A percentile compares a stretch with the other conserved stretches of the same genome.
These are phyloP conservation scores for Crithidia thermophila DNA, from an alignment of 208 protist genomes.

Conservation along the genomic window DNA sequence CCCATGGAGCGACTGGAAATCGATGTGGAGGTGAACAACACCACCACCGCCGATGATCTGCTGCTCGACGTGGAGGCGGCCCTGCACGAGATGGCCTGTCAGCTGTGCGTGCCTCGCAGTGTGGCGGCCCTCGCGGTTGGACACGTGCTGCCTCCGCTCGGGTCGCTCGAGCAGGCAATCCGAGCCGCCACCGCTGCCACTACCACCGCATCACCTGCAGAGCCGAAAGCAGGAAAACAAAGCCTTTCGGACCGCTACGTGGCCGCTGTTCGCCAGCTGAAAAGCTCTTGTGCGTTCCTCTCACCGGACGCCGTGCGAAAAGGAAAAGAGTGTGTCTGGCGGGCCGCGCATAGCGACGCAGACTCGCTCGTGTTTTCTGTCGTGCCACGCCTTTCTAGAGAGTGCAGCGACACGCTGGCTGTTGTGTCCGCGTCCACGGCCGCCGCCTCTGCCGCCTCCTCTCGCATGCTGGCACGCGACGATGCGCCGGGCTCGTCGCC, in stretches of 20 bases:
- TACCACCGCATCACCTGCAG: too few species aligned
- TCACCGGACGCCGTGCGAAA: neutral
- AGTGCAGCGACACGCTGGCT: neutral
- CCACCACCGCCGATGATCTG: slow-evolving; percentile 11
- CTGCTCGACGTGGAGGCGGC: slow-evolving; percentile 17
- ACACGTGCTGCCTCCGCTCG: slow-evolving; percentile 7
- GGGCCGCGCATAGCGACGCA: too few species aligned
- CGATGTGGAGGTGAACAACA: slow-evolving; percentile 9
- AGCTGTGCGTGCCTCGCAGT: slow-evolving; percentile 13
- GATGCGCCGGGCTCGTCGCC: neutral
- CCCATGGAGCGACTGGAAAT: slow-evolving; percentile 25
- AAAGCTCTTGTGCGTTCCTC: neutral
- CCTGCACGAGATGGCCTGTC: slow-evolving; percentile 26
- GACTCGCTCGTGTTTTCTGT: slow-evolving; percentile 3
- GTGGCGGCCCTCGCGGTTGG: slow-evolving; percentile 13
- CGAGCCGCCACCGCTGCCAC: neutral
- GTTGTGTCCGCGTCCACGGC: neutral
- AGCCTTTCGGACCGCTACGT: neutral
- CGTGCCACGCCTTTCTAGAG: neutral
- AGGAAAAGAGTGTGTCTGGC: slow-evolving; percentile 1
- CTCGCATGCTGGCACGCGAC: slow-evolving; percentile 1
- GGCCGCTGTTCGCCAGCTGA: neutral
- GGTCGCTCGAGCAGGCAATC: slow-evolving; percentile 1
- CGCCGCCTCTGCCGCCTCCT: neutral
- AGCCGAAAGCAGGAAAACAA: too few species aligned